These are phyloP conservation scores for Pelargonium nanum DNA, from an alignment of 345 rosid genomes.

Conservation along the genomic window DNA sequence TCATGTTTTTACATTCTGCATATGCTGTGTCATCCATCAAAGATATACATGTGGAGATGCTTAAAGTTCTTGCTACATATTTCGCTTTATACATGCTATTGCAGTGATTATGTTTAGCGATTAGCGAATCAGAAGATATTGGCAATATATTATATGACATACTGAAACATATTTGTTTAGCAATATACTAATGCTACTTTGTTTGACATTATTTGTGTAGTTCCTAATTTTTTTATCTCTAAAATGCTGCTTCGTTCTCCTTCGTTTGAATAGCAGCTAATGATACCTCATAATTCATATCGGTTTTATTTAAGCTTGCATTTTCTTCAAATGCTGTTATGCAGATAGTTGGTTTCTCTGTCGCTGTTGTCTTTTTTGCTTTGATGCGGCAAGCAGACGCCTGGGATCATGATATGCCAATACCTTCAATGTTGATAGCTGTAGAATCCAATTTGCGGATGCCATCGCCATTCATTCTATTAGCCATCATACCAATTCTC, in stretches of 20 bases:
- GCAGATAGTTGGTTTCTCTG: constrained; percentile 54
- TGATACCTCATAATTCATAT: not conserved
- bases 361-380: constrained; percentile 60
- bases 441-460: constrained; percentile 71
- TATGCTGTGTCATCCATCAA: not conserved
- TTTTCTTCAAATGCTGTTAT: constrained; percentile 16
- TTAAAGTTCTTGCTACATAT: not conserved
- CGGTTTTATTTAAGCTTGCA: not conserved
- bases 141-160: not conserved
- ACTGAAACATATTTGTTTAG: not conserved
- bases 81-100: not conserved
- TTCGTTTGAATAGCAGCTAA: not conserved
- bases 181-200: not conserved
- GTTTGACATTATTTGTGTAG: not conserved
- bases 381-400: constrained; percentile 77
- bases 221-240: not conserved
- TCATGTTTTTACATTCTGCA: not conserved
- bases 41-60: not conserved
- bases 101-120: not conserved
- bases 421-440: constrained; percentile 66
- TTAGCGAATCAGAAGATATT: not conserved
- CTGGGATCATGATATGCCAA: constrained; percentile 53
- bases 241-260: not conserved
- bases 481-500: constrained; percentile 47
- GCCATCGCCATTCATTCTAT: constrained; percentile 57